Percentiles rank a stretch among this genome's conserved stretches.
These are phyloP conservation scores for Lentinula raphanica DNA, from an alignment of 768 basidiomycete species.

Conservation along the genomic window DNA sequence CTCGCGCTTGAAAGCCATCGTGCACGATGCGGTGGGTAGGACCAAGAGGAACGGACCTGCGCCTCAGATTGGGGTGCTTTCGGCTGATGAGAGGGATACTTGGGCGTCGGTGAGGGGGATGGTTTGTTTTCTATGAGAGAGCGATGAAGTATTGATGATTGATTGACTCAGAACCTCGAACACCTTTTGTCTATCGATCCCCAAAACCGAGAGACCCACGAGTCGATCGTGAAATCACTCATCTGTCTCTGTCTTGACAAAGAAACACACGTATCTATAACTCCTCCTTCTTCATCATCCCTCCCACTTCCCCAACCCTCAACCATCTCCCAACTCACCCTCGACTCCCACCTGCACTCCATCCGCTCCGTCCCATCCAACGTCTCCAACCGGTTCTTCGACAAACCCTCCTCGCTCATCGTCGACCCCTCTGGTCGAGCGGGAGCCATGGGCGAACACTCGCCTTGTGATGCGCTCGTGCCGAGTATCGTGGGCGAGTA, in stretches of 20 bases:
- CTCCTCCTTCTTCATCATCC: slow-evolving; percentile 17
- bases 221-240: slow-evolving; percentile 66
- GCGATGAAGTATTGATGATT: background rate
- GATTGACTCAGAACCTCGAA: slow-evolving; percentile 59
- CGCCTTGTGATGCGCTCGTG: slow-evolving; percentile 83
- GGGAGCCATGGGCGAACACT: slow-evolving; percentile 87
- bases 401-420: slow-evolving; percentile 79
- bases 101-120: slow-evolving; percentile 65
- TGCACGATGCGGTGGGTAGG: slow-evolving; percentile 22
- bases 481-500: slow-evolving; percentile 87
- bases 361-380: slow-evolving; percentile 58
- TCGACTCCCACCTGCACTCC: slow-evolving; percentile 74
- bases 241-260: slow-evolving; percentile 81
- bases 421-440: slow-evolving; percentile 84
- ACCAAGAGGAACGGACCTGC: slow-evolving; percentile 20
- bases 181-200: slow-evolving; percentile 65
- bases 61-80: slow-evolving; percentile 63
- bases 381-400: slow-evolving; percentile 81
- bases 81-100: slow-evolving; percentile 72
- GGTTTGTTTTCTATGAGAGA: background rate
- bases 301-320: slow-evolving; percentile 22
- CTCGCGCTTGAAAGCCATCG: slow-evolving; percentile 36
- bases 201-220: slow-evolving; percentile 52
- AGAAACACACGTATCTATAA: slow-evolving; percentile 39
- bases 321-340: slow-evolving; percentile 27